Conservation (phyloP, 495 filamentous ascomycete species). For the Lindgomyces ingoldianus region DNA sequence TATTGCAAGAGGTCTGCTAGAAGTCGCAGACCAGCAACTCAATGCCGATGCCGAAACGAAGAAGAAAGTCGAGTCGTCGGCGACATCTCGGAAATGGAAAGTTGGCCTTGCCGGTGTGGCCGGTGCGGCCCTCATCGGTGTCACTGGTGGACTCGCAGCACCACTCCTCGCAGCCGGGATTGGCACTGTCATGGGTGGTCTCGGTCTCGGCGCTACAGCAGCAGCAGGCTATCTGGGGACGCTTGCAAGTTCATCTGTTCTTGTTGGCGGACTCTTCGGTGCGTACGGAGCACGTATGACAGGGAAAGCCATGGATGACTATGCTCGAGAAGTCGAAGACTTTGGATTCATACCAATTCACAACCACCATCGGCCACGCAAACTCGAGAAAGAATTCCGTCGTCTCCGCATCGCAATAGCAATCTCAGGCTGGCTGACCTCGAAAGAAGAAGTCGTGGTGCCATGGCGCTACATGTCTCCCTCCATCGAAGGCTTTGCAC, state of each 20-base stretch:
- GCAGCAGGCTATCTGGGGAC: conserved; percentile 78
- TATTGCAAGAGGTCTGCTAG: conserved; percentile 70
- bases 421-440: conserved; percentile 78
- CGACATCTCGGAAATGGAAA: conserved; percentile 71
- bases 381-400: conserved; percentile 54
- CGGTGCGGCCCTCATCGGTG: conserved; percentile 72
- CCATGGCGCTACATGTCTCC: conserved; percentile 76
- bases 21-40: conserved; percentile 63
- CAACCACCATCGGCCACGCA: conserved; percentile 45
- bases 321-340: conserved; percentile 82
- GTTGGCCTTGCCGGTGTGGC: conserved; percentile 79
- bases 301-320: conserved; percentile 81
- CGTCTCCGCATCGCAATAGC: conserved; percentile 80
- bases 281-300: conserved; percentile 86
- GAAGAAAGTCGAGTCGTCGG: conserved; percentile 67
- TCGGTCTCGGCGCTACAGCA: conserved; percentile 76
- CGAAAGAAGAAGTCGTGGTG: conserved; percentile 65
- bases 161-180: conserved; percentile 81
- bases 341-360: conserved; percentile 83
- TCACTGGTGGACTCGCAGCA: conserved; percentile 80
- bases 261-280: conserved; percentile 84
- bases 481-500: conserved; percentile 74
- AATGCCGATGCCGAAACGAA: conserved; percentile 66
- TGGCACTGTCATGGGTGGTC: conserved; percentile 76
- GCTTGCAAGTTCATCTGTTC: conserved; percentile 71